A percentile compares a stretch with the other conserved stretches of the same genome.
phyloP scores from a whole-genome alignment of 1,139 yeast species.

The Geotrichum armillariae region DNA sequence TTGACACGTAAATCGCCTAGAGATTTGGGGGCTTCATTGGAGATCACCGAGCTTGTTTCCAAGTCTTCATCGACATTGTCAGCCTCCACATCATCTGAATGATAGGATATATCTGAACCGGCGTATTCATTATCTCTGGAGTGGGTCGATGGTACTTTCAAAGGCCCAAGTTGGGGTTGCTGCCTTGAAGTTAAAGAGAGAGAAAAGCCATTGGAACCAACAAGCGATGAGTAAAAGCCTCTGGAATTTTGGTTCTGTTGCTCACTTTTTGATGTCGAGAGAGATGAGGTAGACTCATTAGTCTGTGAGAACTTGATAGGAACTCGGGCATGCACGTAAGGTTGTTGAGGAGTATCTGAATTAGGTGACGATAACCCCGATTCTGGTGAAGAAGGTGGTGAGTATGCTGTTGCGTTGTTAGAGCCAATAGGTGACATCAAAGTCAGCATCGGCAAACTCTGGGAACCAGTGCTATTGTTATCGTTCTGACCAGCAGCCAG shows the following conservation, averaged over 20 bases:
- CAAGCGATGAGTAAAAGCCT: constrained; percentile 15
- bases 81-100: not conserved
- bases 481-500: constrained; percentile 2
- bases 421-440: not conserved
- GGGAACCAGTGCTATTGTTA: not conserved
- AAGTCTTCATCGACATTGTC: not conserved
- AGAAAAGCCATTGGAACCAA: constrained; percentile 17
- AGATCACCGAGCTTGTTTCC: not conserved
- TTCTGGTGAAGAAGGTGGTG: not conserved
- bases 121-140: not conserved
- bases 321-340: constrained; percentile 13
- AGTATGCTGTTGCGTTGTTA: not conserved
- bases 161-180: constrained; percentile 5
- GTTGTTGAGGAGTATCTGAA: constrained; percentile 7
- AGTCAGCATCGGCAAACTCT: not conserved
- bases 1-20: constrained; percentile 16
- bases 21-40: not conserved
- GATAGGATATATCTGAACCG: not conserved
- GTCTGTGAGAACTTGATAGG: not conserved
- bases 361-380: not conserved
- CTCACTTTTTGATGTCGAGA: not conserved
- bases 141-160: constrained; percentile 1
- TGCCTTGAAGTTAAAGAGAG: constrained; percentile 17
- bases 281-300: not conserved
- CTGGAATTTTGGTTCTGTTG: constrained; percentile 2